These are phyloP conservation scores for Rasamsonia emersonii DNA, from an alignment of 2,329 filamentous ascomycete genomes.

Conservation along the genomic window DNA sequence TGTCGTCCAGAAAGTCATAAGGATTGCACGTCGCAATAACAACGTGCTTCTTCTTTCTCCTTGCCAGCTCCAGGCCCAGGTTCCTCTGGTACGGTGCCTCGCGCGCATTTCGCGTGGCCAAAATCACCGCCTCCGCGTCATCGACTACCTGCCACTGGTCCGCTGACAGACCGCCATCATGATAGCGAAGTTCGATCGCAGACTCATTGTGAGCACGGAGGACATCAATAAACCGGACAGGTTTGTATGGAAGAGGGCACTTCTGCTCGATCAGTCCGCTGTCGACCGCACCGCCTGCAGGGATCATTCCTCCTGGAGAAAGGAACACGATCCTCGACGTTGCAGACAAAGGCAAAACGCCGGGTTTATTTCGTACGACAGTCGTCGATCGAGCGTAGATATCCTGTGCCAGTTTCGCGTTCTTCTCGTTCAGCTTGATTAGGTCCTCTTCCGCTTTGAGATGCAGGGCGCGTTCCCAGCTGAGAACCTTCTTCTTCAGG, in stretches of 20 bases:
- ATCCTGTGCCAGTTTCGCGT: slow-evolving; percentile 21
- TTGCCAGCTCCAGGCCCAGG: slow-evolving; percentile 25
- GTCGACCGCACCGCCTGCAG: slow-evolving; percentile 28
- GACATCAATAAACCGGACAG: slow-evolving; percentile 23
- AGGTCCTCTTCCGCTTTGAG: slow-evolving; percentile 13
- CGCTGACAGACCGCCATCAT: slow-evolving; percentile 19
- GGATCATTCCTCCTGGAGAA: slow-evolving; percentile 27
- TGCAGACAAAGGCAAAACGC: slow-evolving; percentile 23
- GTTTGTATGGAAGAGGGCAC: slow-evolving; percentile 24
- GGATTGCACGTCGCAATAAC: slow-evolving; percentile 35
- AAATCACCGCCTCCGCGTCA: slow-evolving; percentile 31
- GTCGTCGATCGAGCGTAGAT: slow-evolving; percentile 34
- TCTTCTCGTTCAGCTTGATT: slow-evolving; percentile 16
- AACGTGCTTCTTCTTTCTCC: slow-evolving; percentile 23
- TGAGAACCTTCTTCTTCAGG: slow-evolving; percentile 30
- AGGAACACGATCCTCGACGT: slow-evolving; percentile 26
- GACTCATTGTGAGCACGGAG: slow-evolving; percentile 19
- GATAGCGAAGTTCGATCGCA: slow-evolving; percentile 26
- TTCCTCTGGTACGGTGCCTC: slow-evolving; percentile 28
- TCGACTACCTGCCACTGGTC: slow-evolving; percentile 23
- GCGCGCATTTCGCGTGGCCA: slow-evolving; percentile 33
- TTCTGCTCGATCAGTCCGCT: slow-evolving; percentile 27
- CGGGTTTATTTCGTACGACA: slow-evolving; percentile 25
- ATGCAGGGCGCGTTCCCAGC: slow-evolving; percentile 22
- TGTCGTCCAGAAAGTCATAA: slow-evolving; percentile 36